Percentiles rank a stretch among this genome's conserved stretches.
phyloP scores from a whole-genome alignment of 345 rosid genomes.

The Moricandia moricandioides region DNA sequence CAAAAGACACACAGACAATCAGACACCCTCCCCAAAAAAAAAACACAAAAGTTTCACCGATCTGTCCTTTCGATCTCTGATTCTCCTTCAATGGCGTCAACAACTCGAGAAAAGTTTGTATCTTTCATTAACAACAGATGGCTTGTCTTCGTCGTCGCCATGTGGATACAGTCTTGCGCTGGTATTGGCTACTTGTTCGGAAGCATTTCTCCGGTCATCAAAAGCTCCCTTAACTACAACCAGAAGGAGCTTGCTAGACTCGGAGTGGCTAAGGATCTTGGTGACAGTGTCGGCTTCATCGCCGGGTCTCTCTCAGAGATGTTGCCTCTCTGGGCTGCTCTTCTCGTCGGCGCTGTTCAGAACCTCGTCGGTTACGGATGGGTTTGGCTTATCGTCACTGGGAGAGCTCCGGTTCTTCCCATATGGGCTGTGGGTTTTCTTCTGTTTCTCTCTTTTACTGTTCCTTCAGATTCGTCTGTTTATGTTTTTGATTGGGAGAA shows the following conservation, averaged over 20 bases:
- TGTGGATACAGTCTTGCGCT: constrained; percentile 98
- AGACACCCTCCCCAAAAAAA: background rate
- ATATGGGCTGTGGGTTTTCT: constrained; percentile 84
- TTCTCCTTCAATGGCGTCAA: constrained; percentile 39
- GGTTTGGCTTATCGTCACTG: constrained; percentile 92
- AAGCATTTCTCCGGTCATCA: constrained; percentile 93
- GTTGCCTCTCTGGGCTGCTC: constrained; percentile 93
- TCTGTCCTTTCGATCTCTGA: constrained; percentile 5
- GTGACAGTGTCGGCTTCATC: constrained; percentile 92
- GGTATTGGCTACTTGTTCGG: constrained; percentile 93
- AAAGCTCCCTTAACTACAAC: constrained; percentile 80
- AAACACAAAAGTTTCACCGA: background rate
- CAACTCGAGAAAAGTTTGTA: constrained; percentile 49
- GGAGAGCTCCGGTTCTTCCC: constrained; percentile 71
- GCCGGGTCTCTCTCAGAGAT: constrained; percentile 90
- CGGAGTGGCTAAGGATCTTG: constrained; percentile 97
- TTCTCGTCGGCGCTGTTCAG: constrained; percentile 87
- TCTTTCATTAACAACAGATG: constrained; percentile 75
- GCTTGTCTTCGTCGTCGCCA: constrained; percentile 96
- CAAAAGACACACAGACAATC: background rate
- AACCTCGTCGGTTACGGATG: constrained; percentile 89
- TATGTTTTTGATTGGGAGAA: background rate
- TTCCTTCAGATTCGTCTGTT: constrained; percentile 9
- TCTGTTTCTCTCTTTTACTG: background rate
- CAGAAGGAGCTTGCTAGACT: constrained; percentile 78